phyloP scores from a whole-genome alignment of 768 basidiomycete genomes.

The Psilocybe subaeruginosa region DNA sequence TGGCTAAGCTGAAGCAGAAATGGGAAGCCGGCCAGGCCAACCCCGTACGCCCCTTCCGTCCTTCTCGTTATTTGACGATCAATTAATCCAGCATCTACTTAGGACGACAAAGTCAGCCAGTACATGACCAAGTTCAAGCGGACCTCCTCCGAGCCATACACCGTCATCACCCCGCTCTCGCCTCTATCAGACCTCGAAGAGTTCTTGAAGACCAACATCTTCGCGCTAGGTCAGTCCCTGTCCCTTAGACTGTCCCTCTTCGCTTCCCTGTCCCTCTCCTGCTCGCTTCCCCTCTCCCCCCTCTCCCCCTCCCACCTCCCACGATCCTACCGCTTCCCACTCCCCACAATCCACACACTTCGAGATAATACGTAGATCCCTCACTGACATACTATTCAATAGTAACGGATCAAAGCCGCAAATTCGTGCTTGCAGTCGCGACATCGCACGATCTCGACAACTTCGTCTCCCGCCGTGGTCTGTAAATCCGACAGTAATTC shows the following conservation, averaged over 20 bases:
- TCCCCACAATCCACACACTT: neutral
- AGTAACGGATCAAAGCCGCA: slow-evolving; percentile 85
- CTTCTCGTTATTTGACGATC: neutral
- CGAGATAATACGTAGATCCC: too few relatives aligned
- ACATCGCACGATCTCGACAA: slow-evolving; percentile 76
- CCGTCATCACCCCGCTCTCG: slow-evolving; percentile 79
- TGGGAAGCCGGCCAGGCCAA: slow-evolving; percentile 78
- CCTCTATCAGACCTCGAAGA: slow-evolving; percentile 80
- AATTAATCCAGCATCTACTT: neutral
- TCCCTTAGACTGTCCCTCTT: too few relatives aligned
- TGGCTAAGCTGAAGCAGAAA: slow-evolving; percentile 69
- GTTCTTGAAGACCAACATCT: slow-evolving; percentile 74
- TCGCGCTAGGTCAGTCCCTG: slow-evolving; percentile 64
- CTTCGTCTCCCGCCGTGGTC: slow-evolving; percentile 56
- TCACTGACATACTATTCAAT: slow-evolving; percentile 1
- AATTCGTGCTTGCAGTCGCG: slow-evolving; percentile 83
- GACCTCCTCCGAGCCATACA: slow-evolving; percentile 65
- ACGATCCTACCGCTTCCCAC: neutral
- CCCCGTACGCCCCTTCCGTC: slow-evolving; percentile 45
- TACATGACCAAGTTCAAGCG: slow-evolving; percentile 81
- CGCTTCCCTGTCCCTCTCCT: neutral
- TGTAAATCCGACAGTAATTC: slow-evolving; percentile 16
- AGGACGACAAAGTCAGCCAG: slow-evolving; percentile 73
- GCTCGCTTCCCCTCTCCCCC: neutral
- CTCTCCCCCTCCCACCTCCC: too few relatives aligned